Evolutionary conservation across 2,329 filamentous ascomycete species (phyloP).

Genomic region (Claviceps quebecensis): DNA sequence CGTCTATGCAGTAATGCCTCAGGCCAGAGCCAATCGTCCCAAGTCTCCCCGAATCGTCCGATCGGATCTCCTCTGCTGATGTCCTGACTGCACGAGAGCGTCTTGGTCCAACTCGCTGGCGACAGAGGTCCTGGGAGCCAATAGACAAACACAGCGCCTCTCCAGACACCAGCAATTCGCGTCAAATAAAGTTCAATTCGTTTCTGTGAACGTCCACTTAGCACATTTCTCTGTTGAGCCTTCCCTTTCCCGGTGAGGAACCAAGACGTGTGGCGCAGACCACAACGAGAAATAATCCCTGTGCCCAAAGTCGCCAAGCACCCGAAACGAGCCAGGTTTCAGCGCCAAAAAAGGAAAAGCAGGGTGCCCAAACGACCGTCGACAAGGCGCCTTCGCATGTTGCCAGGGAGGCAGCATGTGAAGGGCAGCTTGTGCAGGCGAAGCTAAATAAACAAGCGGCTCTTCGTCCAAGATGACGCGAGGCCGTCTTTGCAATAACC

Average conservation of each 20-base stretch:
- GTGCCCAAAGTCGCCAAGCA: background rate
- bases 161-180: background rate
- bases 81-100: background rate
- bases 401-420: background rate
- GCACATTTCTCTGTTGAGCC: slow-evolving; percentile 1
- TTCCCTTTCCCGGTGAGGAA: background rate
- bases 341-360: background rate
- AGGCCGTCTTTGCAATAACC: background rate
- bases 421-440: background rate
- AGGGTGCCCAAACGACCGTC: background rate
- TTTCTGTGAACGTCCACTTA: slow-evolving; percentile 3
- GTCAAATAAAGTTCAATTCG: slow-evolving; percentile 1
- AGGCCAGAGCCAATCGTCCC: background rate
- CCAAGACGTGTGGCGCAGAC: slow-evolving; percentile 3
- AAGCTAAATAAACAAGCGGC: background rate
- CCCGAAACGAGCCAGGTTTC: slow-evolving; percentile 1
- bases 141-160: background rate
- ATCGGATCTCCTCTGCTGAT: background rate
- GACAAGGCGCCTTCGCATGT: background rate
- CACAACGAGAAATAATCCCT: background rate
- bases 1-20: background rate
- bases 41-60: background rate
- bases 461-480: background rate
- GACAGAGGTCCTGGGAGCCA: background rate
- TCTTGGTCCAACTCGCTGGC: background rate